Evolutionary conservation across 2,329 filamentous ascomycete genomes (phyloP).

Genomic region (Dothidotthia symphoricarpi): DNA sequence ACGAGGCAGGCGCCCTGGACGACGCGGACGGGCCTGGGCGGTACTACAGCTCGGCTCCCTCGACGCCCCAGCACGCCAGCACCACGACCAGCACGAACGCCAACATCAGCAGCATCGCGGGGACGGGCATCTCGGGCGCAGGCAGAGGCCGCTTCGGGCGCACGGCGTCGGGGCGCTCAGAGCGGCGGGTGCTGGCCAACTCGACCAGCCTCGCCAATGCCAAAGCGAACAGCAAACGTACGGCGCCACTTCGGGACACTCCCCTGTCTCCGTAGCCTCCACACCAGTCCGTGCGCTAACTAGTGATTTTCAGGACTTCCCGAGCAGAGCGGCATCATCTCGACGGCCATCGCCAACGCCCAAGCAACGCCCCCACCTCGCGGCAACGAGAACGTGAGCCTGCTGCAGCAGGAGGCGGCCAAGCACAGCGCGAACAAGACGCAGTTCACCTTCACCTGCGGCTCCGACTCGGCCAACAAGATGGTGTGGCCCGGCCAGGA

Average conservation of each 20-base stretch:
- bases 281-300: constrained; percentile 38
- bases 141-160: constrained; percentile 83
- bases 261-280: constrained; percentile 3
- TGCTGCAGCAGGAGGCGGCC: constrained; percentile 67
- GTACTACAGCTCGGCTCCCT: constrained; percentile 58
- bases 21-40: constrained; percentile 50
- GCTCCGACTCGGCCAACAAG: constrained; percentile 79
- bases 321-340: constrained; percentile 77
- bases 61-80: constrained; percentile 50
- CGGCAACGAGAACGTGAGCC: constrained; percentile 75
- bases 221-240: constrained; percentile 44
- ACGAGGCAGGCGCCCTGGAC: constrained; percentile 45
- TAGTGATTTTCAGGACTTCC: constrained; percentile 38
- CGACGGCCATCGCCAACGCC: constrained; percentile 85
- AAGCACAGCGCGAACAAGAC: constrained; percentile 69
- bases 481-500: constrained; percentile 70
- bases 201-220: constrained; percentile 44
- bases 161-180: constrained; percentile 43
- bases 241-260: constrained; percentile 33
- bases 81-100: constrained; percentile 36
- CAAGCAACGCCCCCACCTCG: constrained; percentile 48
- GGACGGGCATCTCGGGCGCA: constrained; percentile 76
- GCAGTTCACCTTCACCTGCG: constrained; percentile 95
- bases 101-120: constrained; percentile 31
- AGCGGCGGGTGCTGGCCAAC: constrained; percentile 45